These are phyloP conservation scores for Lycium barbarum DNA, from an alignment of 257 asterid species.

Conservation along the genomic window DNA sequence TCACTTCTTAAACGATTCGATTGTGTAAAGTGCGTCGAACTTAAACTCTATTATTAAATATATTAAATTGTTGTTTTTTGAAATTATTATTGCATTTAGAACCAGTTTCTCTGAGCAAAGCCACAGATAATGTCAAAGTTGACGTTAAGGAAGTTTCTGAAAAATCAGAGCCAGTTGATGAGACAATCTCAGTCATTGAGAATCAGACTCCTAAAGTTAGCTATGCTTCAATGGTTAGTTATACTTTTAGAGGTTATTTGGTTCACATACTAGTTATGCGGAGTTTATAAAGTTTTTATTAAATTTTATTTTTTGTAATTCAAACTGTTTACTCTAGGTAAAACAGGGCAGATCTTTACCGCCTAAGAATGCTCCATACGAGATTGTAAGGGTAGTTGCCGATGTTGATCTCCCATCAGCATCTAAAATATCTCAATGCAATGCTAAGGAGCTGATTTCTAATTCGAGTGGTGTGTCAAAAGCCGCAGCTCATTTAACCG, in stretches of 20 bases:
- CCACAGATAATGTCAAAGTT: neutral
- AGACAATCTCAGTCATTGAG: neutral
- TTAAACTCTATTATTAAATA: neutral
- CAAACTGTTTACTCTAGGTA: conserved; percentile 44
- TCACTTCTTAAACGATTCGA: neutral
- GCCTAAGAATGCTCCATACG: conserved; percentile 26
- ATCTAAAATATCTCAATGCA: neutral
- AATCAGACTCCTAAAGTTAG: neutral
- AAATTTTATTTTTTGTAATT: neutral
- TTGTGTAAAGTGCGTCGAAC: neutral
- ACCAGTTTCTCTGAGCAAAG: neutral
- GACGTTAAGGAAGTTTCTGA: no score
- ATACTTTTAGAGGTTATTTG: neutral
- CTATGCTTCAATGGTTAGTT: conserved; percentile 35
- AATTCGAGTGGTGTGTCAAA: conserved; percentile 30
- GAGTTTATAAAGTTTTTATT: neutral
- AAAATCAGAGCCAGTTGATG: neutral
- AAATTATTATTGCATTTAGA: neutral
- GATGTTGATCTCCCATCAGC: neutral
- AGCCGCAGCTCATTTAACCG: conserved; percentile 30
- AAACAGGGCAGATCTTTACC: conserved; percentile 38
- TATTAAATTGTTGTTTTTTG: neutral
- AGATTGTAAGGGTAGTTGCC: conserved; percentile 33
- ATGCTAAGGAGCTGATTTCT: neutral
- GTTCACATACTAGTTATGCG: neutral